Conservation (phyloP, 345 rosid genomes). For the Melaleuca alternifolia region DNA sequence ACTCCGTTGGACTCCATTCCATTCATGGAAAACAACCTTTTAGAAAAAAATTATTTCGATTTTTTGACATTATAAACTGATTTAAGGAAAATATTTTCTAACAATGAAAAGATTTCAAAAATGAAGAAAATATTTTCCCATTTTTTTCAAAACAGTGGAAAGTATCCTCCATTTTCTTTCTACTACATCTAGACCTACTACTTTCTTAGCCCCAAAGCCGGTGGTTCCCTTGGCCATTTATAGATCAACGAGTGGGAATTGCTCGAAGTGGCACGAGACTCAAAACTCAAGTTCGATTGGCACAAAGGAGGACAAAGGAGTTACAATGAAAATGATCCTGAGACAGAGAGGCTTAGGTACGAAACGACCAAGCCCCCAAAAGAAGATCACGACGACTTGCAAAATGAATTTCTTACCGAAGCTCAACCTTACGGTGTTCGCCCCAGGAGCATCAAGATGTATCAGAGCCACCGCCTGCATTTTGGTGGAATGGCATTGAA, state of each 20-base stretch:
- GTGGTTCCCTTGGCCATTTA: not conserved
- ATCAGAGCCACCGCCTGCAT: not conserved
- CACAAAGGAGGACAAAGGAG: not conserved
- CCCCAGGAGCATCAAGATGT: not conserved
- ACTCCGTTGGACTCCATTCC: no score
- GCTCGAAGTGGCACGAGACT: not conserved
- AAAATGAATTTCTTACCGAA: not conserved
- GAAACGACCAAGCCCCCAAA: not conserved
- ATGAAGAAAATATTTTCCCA: no score
- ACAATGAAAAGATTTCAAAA: no score
- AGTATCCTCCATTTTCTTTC: no score
- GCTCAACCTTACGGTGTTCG: not conserved
- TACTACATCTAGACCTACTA: no score
- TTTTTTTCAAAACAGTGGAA: no score
- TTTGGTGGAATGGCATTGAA: not conserved
- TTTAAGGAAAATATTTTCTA: no score
- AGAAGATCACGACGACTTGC: not conserved
- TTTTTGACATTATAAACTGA: no score
- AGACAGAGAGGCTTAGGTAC: not conserved
- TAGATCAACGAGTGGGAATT: not conserved
- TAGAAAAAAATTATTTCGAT: no score
- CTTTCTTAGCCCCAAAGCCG: not conserved
- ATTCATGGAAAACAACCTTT: no score
- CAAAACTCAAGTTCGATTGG: not conserved
- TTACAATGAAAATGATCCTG: not conserved